Percentiles rank a stretch among this genome's conserved stretches.
These are phyloP conservation scores for Gomphus sp. DNA, from an alignment of 1,284 basidiomycete species.

Conservation along the genomic window DNA sequence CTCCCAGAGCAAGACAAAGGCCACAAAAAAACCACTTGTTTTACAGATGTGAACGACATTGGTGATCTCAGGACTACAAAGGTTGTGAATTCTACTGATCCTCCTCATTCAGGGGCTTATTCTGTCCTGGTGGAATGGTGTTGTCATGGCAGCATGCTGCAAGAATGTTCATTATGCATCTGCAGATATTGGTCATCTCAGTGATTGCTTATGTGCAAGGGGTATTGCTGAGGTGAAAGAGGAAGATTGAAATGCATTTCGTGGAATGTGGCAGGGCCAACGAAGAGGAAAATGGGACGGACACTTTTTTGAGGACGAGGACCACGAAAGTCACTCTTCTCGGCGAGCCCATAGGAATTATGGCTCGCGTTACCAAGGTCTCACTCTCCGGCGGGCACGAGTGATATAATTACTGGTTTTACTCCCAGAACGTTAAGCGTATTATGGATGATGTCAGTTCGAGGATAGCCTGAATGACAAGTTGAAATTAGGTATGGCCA, in stretches of 20 bases:
- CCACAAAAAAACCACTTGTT: constrained; percentile 48
- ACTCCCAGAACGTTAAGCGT: constrained; percentile 35
- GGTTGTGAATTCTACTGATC: not conserved
- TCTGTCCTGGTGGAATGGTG: constrained; percentile 29
- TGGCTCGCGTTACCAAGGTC: constrained; percentile 37
- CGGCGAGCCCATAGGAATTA: constrained; percentile 35
- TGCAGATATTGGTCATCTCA: constrained; percentile 39
- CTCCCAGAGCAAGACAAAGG: constrained; percentile 37
- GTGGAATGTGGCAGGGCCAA: constrained; percentile 38
- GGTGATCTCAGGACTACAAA: constrained; percentile 44
- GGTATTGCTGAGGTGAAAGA: constrained; percentile 40
- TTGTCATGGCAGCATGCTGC: constrained; percentile 46
- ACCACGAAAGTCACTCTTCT: constrained; percentile 32
- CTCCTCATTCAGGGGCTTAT: not conserved
- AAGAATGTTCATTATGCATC: constrained; percentile 34
- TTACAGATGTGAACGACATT: constrained; percentile 45
- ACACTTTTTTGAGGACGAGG: constrained; percentile 15
- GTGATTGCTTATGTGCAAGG: constrained; percentile 40
- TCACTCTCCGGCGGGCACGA: constrained; percentile 1
- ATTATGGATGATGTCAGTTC: constrained; percentile 23
- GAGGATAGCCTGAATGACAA: constrained; percentile 49
- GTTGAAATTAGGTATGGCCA: constrained; percentile 38
- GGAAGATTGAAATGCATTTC: constrained; percentile 37
- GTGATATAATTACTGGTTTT: not conserved
- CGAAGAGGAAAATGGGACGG: constrained; percentile 17